phyloP scores from a whole-genome alignment of 139 green algal species.

The Haematococcus lacustris region DNA sequence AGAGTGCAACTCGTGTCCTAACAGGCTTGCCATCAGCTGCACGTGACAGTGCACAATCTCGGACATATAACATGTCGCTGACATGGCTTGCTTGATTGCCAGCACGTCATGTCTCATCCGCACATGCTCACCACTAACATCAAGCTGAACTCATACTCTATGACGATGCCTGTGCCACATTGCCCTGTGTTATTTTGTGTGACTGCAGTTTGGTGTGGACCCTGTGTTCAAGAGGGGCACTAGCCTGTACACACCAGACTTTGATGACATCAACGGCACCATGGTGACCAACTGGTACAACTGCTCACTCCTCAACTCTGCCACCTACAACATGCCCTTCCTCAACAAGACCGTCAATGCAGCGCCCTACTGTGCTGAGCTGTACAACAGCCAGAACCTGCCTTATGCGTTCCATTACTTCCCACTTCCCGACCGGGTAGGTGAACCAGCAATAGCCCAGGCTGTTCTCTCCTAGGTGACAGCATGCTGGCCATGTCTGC shows the following conservation, averaged over 20 bases:
- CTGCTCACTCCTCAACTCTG: constrained; percentile 33
- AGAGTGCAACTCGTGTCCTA: no score
- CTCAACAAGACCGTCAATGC: constrained; percentile 36
- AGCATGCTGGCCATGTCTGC: not conserved
- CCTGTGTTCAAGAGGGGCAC: constrained; percentile 71
- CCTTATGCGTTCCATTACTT: constrained; percentile 66
- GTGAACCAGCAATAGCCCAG: no score
- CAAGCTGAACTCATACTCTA: no score
- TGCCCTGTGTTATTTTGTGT: not conserved
- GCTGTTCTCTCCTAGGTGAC: no score
- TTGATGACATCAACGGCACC: constrained; percentile 36
- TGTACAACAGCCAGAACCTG: constrained; percentile 61
- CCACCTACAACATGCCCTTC: constrained; percentile 44
- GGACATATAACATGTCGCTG: no score
- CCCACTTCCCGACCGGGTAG: constrained; percentile 29
- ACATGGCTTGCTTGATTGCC: not conserved
- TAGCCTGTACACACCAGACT: constrained; percentile 56
- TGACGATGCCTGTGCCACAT: not conserved
- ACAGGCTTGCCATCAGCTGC: no score
- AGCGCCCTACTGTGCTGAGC: constrained; percentile 64
- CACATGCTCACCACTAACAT: no score
- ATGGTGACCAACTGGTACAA: constrained; percentile 56
- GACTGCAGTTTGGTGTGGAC: constrained; percentile 64
- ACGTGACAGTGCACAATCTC: no score
- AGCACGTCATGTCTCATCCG: not conserved